Evolutionary conservation across 441 rosid species (phyloP), one percentile per base, ranked within the genome.

Genomic region (Raphanus hybrid): DNA sequence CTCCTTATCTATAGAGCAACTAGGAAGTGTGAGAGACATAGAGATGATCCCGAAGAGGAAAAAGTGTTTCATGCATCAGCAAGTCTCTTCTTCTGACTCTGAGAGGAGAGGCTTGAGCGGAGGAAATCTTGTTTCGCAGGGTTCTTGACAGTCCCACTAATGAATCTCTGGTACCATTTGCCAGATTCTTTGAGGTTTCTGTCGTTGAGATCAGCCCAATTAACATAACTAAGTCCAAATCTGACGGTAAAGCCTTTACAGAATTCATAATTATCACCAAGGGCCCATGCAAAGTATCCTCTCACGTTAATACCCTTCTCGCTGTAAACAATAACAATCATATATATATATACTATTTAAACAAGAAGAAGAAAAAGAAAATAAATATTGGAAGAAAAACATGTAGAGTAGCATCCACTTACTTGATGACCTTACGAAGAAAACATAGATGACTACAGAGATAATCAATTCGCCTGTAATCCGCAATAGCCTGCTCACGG

Each of bases 401-500:
- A 57, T 20, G 6, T 18, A 8, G 20, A 57, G 62, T 52, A 8
- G 26, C 11, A 23, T 41, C 5, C 3, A 74, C 77, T 74, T 9
- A 77, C 80, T 12, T 41, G 67, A 77, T 77, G 52, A 55, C 80
- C 39, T 77, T 64, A 6, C 80, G 71, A 71, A 77, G 61, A 12
- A 64, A 77, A 58, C 72, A 77, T 0, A 77, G 67, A 77, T 77
- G 80, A 6, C 80, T 77, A 0, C 80, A 77, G 1, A 77, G 71
- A 77, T 77, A 77, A 77, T 64, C 41, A 12, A 35, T 77, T 23
- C 80, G 35, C 6, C 29, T 41, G 29, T 9, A 58, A 71, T 77
- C 80, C 1, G 20, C 37, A 1, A 39, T 0, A 70, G 27, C 6
- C 6, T 15, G 16, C 0, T 70, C 27, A 32, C 23, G 3, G 20